Evolutionary conservation across 2,329 filamentous ascomycete genomes (phyloP).

Genomic region (Trichoderma asperellum): DNA sequence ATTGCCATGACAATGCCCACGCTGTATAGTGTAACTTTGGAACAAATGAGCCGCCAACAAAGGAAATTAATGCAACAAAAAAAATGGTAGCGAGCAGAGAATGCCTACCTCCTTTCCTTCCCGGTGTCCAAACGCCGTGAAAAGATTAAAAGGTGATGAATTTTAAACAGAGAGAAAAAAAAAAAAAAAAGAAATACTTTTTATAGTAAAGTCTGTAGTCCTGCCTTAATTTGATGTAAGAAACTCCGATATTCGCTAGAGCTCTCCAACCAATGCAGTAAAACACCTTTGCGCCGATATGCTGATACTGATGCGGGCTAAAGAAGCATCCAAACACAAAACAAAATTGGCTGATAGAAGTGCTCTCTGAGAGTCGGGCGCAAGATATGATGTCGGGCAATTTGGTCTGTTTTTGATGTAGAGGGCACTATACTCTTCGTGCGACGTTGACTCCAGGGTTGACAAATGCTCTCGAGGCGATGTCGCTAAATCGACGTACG

Average conservation of each 20-base stretch:
- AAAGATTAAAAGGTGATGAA: conserved; percentile 6
- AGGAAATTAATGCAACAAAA: conserved; percentile 17
- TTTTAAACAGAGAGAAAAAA: conserved; percentile 32
- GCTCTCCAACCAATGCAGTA: not conserved
- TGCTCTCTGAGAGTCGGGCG: not conserved
- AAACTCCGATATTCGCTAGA: not conserved
- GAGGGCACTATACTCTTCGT: conserved; percentile 33
- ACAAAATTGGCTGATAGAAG: not conserved
- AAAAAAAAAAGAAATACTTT: conserved; percentile 27
- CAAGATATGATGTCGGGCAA: not conserved
- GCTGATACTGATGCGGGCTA: not conserved
- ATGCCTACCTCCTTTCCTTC: conserved; percentile 11
- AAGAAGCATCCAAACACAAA: not conserved
- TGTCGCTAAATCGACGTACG: conserved; percentile 69
- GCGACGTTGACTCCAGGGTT: conserved; percentile 55
- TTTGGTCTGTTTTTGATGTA: not conserved
- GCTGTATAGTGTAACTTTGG: not conserved
- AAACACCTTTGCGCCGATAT: not conserved
- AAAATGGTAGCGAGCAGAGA: conserved; percentile 13
- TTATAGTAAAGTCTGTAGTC: conserved; percentile 35
- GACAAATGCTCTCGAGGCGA: conserved; percentile 65
- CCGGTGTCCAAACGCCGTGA: conserved; percentile 35
- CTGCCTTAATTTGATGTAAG: conserved; percentile 38
- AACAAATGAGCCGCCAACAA: not conserved
- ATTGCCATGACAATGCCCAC: conserved; percentile 15